phyloP scores from a whole-genome alignment of 495 filamentous ascomycete species.

The Bombardia bombarda region DNA sequence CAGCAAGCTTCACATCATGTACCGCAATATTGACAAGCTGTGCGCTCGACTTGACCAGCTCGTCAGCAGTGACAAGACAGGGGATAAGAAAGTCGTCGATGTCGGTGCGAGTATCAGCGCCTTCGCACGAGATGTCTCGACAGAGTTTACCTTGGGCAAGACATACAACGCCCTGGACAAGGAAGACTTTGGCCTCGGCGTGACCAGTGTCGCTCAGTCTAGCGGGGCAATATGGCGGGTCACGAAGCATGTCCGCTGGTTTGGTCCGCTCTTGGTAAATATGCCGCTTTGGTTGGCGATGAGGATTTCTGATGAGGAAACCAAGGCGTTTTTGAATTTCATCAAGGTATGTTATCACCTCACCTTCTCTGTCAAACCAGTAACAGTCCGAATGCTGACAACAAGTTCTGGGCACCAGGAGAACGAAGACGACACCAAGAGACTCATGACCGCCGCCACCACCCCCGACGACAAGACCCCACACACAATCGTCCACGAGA shows the following conservation, averaged over 20 bases:
- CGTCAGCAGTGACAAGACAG: no score
- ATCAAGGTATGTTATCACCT: slow-evolving; percentile 15
- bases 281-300: slow-evolving; percentile 18
- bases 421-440: slow-evolving; percentile 9
- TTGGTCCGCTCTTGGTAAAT: slow-evolving; percentile 15
- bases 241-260: slow-evolving; percentile 19
- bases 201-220: slow-evolving; percentile 7
- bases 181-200: slow-evolving; percentile 17
- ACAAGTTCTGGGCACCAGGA: neutral
- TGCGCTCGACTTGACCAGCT: no score
- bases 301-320: no score
- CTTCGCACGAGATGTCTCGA: slow-evolving; percentile 47
- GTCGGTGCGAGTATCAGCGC: no score
- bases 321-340: slow-evolving; percentile 16
- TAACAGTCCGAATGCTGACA: neutral
- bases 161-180: slow-evolving; percentile 17
- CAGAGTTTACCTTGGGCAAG: slow-evolving; percentile 21
- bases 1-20: slow-evolving; percentile 11
- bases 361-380: neutral
- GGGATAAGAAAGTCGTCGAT: no score
- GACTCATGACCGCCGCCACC: slow-evolving; percentile 8
- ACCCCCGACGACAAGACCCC: slow-evolving; percentile 9
- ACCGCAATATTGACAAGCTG: slow-evolving; percentile 19
- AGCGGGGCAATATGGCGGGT: slow-evolving; percentile 18
- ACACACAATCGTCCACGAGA: slow-evolving; percentile 18